These are phyloP conservation scores for Thielaviopsis ethacetica DNA, from an alignment of 2,329 filamentous ascomycete species.

Conservation along the genomic window DNA sequence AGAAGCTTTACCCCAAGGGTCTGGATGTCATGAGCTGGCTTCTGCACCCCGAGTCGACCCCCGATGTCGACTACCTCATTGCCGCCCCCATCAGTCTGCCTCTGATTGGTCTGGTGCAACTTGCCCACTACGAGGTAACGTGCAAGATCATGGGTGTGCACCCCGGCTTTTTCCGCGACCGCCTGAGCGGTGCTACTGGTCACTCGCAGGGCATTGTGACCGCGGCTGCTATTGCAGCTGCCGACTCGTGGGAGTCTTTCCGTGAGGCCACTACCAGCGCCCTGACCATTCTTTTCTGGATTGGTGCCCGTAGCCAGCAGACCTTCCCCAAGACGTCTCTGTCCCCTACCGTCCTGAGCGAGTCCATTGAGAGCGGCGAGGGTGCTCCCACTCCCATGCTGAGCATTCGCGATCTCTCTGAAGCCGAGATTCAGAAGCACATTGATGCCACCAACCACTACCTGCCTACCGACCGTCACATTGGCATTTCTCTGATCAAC, in stretches of 20 bases:
- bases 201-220: slow-evolving; percentile 95
- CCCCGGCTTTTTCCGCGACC: slow-evolving; percentile 72
- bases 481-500: slow-evolving; percentile 89
- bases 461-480: slow-evolving; percentile 79
- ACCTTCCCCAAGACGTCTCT: slow-evolving; percentile 91
- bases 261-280: slow-evolving; percentile 63
- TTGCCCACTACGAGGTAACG: slow-evolving; percentile 88
- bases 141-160: slow-evolving; percentile 82
- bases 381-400: slow-evolving; percentile 95
- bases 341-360: slow-evolving; percentile 75
- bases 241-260: slow-evolving; percentile 87
- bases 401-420: slow-evolving; percentile 84
- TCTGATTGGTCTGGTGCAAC: slow-evolving; percentile 86
- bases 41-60: slow-evolving; percentile 72
- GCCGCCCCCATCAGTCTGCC: slow-evolving; percentile 92
- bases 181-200: slow-evolving; percentile 76
- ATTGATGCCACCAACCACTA: slow-evolving; percentile 96
- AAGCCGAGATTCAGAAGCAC: slow-evolving; percentile 81
- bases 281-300: slow-evolving; percentile 94
- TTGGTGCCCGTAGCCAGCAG: slow-evolving; percentile 90
- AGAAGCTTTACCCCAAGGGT: slow-evolving; percentile 96
- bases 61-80: slow-evolving; percentile 85
- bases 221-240: slow-evolving; percentile 77
- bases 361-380: slow-evolving; percentile 87
- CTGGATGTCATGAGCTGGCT: slow-evolving; percentile 90